Conservation (phyloP, 495 filamentous ascomycete species). For the Aspergillus ellipticus region DNA sequence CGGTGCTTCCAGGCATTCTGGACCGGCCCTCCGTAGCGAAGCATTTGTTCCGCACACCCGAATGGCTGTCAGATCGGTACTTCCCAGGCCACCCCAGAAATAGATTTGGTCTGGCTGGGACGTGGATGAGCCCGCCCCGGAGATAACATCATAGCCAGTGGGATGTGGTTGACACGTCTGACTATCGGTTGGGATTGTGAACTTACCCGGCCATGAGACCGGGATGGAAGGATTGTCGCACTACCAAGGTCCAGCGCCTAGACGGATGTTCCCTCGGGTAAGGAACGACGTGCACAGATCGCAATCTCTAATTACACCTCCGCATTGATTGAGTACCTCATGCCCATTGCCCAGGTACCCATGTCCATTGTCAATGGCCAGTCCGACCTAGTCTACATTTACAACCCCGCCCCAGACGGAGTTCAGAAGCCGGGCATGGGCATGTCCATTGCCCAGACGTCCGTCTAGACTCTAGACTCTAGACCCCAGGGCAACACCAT, state of each 20-base stretch:
- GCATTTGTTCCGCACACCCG: not conserved
- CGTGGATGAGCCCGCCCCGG: too few relatives aligned
- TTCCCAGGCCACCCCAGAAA: not conserved
- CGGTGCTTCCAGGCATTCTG: not conserved
- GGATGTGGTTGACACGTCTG: too few relatives aligned
- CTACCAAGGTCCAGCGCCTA: not conserved
- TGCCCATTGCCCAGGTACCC: not conserved
- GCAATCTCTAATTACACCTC: not conserved
- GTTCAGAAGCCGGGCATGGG: not conserved
- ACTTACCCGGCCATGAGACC: not conserved
- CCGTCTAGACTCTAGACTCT: not conserved
- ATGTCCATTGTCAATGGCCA: too few relatives aligned
- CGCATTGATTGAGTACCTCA: not conserved
- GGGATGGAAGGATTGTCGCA: not conserved
- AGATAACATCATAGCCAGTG: too few relatives aligned
- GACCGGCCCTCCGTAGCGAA: not conserved
- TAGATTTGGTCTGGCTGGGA: too few relatives aligned
- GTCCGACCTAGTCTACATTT: not conserved
- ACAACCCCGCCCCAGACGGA: not conserved
- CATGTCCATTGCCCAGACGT: too few relatives aligned
- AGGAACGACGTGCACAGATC: not conserved
- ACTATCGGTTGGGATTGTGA: not conserved
- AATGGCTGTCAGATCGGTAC: not conserved
- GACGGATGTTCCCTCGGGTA: not conserved
- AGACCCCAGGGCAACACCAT: not conserved